Conservation (phyloP, 257 asterid genomes). For the Fraxinus anomala region DNA sequence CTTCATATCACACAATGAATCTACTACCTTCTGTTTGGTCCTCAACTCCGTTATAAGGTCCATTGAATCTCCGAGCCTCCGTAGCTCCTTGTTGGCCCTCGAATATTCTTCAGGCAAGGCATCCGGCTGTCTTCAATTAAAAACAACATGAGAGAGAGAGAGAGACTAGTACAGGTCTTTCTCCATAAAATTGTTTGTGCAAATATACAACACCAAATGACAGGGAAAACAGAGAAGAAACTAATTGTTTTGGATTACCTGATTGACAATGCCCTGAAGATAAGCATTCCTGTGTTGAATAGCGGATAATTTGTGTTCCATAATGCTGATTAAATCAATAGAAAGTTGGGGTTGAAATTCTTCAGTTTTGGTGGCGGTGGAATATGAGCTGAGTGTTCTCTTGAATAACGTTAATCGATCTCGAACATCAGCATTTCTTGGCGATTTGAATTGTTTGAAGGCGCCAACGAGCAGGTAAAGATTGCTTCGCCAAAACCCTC, state of each 20-base stretch:
- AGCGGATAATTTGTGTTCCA: slow-evolving; percentile 71
- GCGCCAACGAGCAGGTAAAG: slow-evolving; percentile 19
- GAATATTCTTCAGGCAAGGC: slow-evolving; percentile 71
- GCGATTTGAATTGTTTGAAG: slow-evolving; percentile 24
- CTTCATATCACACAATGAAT: neutral
- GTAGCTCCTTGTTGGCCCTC: slow-evolving; percentile 79
- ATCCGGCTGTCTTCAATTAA: slow-evolving; percentile 69
- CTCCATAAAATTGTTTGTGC: too few relatives aligned
- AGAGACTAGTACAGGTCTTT: neutral
- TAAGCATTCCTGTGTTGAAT: slow-evolving; percentile 61
- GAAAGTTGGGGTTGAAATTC: slow-evolving; percentile 62
- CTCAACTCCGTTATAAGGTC: slow-evolving; percentile 64
- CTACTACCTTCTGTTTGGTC: slow-evolving; percentile 67
- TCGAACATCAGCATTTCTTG: neutral
- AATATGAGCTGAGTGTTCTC: slow-evolving; percentile 27
- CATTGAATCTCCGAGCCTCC: slow-evolving; percentile 63
- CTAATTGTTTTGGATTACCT: slow-evolving; percentile 38
- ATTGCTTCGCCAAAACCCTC: slow-evolving; percentile 31
- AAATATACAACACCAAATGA: neutral
- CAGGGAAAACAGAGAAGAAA: neutral
- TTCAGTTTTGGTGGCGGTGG: slow-evolving; percentile 32
- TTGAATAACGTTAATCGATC: slow-evolving; percentile 6
- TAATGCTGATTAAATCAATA: slow-evolving; percentile 64
- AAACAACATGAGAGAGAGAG: slow-evolving; percentile 16
- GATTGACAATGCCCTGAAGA: slow-evolving; percentile 57